Conservation (phyloP, 345 rosid genomes). For the Raphanus sativus region DNA sequence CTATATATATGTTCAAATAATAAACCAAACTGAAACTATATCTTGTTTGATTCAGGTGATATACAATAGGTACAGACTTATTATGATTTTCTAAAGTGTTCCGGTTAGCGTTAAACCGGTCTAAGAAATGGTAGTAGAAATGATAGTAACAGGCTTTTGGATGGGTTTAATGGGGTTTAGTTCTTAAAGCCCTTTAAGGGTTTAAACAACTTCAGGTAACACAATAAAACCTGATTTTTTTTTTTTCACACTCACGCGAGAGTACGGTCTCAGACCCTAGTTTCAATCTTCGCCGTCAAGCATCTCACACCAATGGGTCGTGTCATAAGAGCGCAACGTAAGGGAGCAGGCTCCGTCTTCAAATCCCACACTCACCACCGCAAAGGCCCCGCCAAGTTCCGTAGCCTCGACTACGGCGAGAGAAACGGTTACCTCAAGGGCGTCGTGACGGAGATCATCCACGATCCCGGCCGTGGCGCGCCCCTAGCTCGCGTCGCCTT, state of each 20-base stretch:
- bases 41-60: not conserved
- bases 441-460: conserved; percentile 65
- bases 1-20: not conserved
- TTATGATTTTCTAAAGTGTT: not conserved
- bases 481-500: conserved; percentile 65
- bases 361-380: conserved; percentile 44
- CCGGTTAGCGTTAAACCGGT: not conserved
- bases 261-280: conserved; percentile 22
- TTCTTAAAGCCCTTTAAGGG: conserved; percentile 24
- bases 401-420: conserved; percentile 69
- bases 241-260: not conserved
- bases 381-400: conserved; percentile 73
- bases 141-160: not conserved
- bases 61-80: not conserved
- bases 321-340: conserved; percentile 72
- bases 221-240: not conserved
- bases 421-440: conserved; percentile 69
- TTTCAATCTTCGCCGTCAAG: conserved; percentile 13
- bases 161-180: not conserved
- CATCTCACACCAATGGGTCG: conserved; percentile 51
- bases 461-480: conserved; percentile 75
- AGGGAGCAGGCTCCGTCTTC: conserved; percentile 73
- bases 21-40: not conserved
- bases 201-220: not conserved
- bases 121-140: not conserved